Evolutionary conservation across 192 early-diverging fungal genomes (phyloP).

Genomic region (Backusella parvicylindrica): DNA sequence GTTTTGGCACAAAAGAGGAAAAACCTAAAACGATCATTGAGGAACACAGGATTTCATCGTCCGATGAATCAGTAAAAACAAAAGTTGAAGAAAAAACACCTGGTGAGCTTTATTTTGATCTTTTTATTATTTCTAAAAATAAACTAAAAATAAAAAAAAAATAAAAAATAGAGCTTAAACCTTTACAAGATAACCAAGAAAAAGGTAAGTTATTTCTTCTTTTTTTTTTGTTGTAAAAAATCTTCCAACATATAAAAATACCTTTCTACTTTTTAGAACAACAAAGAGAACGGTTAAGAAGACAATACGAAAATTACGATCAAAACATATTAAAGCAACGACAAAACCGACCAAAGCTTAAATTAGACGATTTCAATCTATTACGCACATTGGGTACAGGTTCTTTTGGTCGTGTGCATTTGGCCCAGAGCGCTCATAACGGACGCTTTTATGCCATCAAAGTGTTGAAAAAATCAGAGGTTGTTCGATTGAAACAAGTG

Average conservation of each 20-base stretch:
- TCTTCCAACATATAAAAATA: not conserved
- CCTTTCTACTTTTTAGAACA: not conserved
- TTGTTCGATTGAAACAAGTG: conserved; percentile 92
- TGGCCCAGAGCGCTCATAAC: conserved; percentile 75
- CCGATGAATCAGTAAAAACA: not conserved
- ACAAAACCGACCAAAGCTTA: conserved; percentile 43
- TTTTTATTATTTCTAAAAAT: not conserved
- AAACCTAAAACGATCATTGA: not conserved
- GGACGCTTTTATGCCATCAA: conserved; percentile 95
- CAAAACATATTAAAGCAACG: conserved; percentile 20
- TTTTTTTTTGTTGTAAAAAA: not conserved
- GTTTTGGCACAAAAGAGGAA: not conserved
- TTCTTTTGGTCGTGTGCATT: conserved; percentile 94
- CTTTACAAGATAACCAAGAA: not conserved
- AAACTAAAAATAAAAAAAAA: not conserved
- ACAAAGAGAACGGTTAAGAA: conserved; percentile 7
- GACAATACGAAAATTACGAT: conserved; percentile 12
- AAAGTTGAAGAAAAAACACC: not conserved
- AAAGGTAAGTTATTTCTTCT: not conserved
- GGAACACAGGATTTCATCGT: not conserved
- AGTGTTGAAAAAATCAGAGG: conserved; percentile 88
- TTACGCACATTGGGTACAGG: conserved; percentile 92
- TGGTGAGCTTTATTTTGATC: not conserved
- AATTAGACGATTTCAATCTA: conserved; percentile 78
- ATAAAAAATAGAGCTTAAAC: not conserved